Base-by-base conservation (phyloP, 2,329 filamentous ascomycete genomes). In the Trichoderma asperellum region DNA sequence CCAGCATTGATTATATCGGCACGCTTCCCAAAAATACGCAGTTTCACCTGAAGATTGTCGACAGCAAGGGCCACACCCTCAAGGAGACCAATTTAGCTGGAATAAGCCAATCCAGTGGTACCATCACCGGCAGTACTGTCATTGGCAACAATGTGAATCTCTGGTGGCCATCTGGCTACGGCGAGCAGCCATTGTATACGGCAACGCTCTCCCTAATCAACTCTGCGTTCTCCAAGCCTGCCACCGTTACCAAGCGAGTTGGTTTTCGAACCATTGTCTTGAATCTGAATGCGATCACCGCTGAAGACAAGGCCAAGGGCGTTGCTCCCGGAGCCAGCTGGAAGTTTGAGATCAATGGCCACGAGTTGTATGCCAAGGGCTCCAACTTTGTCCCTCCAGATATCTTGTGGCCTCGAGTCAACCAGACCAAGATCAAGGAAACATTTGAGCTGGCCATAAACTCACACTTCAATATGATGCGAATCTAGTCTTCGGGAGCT, bases 311-410 rank as follows among this genome's bases (percentile, higher is more conserved):
- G 0, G 79, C 81, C 0, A 79, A 82, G 70, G 87, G 88, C 2
- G 84, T 89, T 7, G 68, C 69, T 2, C 70, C 73, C 1, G 74
- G 74, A 2, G 73, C 70, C 83, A 84, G 16, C 82, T 75, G 88
- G 87, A 87, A 90, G 74, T 90, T 91, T 72, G 87, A 90, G 74
- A 82, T 91, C 69, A 91, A 91, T 70, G 88, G 88, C 0, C 83
- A 86, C 61, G 84, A 87, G n/a, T 87, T 91, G 72, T 91, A 89
- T 73, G 87, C 86, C 2, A 73, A 73, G 35, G 72, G 72, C 2
- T 69, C 70, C 53, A 73, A 73, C 61, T 69, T 73, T 40, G 71
- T 73, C 10, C 72, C 72, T 5, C 72, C 72, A 1, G 72, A 73
- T 58, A 71, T 70, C 12, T 72, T 73, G 27, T 73, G 72, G 72